phyloP scores from a whole-genome alignment of 176 grass and related monocot genomes.

The Microstegium vimineum region DNA sequence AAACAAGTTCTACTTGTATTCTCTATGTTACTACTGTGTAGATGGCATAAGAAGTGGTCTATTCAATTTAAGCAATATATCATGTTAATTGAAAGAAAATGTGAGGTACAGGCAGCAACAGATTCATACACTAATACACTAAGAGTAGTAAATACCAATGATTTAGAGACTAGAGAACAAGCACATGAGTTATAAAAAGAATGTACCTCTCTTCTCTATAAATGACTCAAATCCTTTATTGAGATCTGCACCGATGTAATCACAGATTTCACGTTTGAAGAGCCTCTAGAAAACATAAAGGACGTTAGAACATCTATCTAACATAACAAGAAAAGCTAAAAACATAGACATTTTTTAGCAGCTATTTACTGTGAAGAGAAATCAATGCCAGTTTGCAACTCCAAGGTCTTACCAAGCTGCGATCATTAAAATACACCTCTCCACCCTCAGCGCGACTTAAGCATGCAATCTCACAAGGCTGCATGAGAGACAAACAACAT shows the following conservation, averaged over 20 bases:
- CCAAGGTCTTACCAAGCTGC: conserved; percentile 70
- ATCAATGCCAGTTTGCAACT: not conserved
- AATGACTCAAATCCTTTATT: conserved; percentile 94
- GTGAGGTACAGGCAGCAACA: not conserved
- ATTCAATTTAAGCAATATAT: conserved; percentile 12
- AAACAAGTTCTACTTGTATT: conserved; percentile 18
- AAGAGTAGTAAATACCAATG: conserved; percentile 5
- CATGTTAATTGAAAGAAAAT: conserved; percentile 7
- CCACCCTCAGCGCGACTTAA: conserved; percentile 86
- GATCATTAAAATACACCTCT: conserved; percentile 85
- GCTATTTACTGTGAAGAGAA: conserved; percentile 21
- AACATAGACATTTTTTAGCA: conserved; percentile 8
- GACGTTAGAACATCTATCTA: conserved; percentile 26
- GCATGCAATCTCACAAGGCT: conserved; percentile 90
- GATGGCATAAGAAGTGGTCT: not conserved
- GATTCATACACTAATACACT: not conserved
- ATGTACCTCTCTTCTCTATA: conserved; percentile 83
- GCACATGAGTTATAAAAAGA: conserved; percentile 17
- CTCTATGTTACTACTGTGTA: not conserved
- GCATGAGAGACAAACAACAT: conserved; percentile 42
- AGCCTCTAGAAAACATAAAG: conserved; percentile 67
- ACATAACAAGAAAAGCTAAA: not conserved
- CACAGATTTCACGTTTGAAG: conserved; percentile 86
- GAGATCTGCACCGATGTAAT: conserved; percentile 74
- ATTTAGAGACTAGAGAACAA: not conserved